Evolutionary conservation across 2,329 filamentous ascomycete species (phyloP).

Genomic region (Ophiocordyceps sinensis): DNA sequence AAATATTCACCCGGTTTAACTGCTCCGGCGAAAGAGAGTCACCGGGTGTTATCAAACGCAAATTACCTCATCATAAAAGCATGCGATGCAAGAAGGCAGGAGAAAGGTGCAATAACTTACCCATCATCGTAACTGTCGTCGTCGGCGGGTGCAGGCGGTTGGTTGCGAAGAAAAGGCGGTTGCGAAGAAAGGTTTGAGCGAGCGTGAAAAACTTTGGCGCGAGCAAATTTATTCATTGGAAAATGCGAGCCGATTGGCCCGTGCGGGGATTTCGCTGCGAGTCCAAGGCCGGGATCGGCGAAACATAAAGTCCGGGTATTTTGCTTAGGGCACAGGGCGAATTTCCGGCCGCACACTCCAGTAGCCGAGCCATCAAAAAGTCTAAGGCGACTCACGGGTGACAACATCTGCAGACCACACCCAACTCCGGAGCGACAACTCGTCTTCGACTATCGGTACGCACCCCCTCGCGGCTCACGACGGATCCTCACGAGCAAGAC

Average conservation of each 20-base stretch:
- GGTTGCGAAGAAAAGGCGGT: too few species aligned
- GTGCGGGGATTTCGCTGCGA: conserved; percentile 1
- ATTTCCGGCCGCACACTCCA: conserved; percentile 25
- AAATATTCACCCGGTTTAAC: conserved; percentile 62
- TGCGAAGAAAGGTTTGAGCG: not conserved
- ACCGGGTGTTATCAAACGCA: conserved; percentile 87
- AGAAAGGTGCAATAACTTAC: conserved; percentile 11
- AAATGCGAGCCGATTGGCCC: conserved; percentile 2
- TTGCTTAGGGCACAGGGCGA: conserved; percentile 23
- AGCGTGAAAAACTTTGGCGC: conserved; percentile 1
- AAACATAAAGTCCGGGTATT: conserved; percentile 16
- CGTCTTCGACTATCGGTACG: conserved; percentile 25
- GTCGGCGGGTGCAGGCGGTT: not conserved
- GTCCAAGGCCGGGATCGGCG: conserved; percentile 6
- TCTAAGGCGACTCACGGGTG: conserved; percentile 22
- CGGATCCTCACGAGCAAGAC: not conserved
- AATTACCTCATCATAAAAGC: conserved; percentile 81
- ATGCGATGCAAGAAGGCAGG: conserved; percentile 2
- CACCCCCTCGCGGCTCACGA: conserved; percentile 12
- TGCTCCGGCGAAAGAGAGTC: conserved; percentile 80
- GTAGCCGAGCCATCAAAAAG: conserved; percentile 26
- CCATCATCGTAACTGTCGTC: conserved; percentile 2
- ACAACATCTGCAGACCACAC: conserved; percentile 20
- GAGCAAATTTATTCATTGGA: not conserved
- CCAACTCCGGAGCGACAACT: conserved; percentile 21